Percentiles rank a stretch among this genome's conserved stretches.
These are phyloP conservation scores for Coniochaeta sp. DNA, from an alignment of 2,329 filamentous ascomycete genomes.

Conservation along the genomic window DNA sequence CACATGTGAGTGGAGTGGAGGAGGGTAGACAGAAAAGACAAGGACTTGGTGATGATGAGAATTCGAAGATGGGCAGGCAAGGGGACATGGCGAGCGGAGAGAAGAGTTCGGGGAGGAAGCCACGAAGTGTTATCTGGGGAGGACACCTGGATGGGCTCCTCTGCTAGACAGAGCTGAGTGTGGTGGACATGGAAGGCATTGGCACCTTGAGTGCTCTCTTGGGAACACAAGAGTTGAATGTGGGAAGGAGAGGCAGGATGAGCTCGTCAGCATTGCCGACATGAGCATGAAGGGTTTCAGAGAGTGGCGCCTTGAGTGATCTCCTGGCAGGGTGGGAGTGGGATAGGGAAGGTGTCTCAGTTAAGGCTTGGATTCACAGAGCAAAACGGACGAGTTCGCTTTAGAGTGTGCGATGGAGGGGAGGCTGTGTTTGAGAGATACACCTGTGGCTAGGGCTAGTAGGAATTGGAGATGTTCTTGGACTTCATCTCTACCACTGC, in stretches of 20 bases:
- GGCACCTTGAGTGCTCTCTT: too few species aligned
- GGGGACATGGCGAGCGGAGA: background rate
- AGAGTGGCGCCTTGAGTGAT: background rate
- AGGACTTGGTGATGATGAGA: background rate
- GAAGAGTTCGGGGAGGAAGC: too few species aligned
- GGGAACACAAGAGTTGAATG: too few species aligned
- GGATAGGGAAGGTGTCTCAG: background rate
- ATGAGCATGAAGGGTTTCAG: background rate
- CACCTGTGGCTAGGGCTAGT: background rate
- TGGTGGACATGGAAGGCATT: too few species aligned
- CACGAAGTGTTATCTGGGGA: too few species aligned
- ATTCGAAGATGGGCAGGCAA: background rate
- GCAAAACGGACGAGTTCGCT: background rate
- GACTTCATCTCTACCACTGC: background rate
- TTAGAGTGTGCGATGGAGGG: background rate
- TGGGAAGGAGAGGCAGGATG: too few species aligned
- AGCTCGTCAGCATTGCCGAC: background rate
- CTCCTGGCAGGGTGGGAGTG: background rate
- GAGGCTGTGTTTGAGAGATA: background rate
- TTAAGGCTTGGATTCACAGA: background rate
- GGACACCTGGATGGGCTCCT: too few species aligned
- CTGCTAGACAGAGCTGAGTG: too few species aligned
- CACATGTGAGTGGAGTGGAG: background rate
- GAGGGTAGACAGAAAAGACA: background rate
- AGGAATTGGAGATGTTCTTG: background rate